Conservation (phyloP, 1,139 yeast species). For the Hemisphaericaspora xylanilytica region DNA sequence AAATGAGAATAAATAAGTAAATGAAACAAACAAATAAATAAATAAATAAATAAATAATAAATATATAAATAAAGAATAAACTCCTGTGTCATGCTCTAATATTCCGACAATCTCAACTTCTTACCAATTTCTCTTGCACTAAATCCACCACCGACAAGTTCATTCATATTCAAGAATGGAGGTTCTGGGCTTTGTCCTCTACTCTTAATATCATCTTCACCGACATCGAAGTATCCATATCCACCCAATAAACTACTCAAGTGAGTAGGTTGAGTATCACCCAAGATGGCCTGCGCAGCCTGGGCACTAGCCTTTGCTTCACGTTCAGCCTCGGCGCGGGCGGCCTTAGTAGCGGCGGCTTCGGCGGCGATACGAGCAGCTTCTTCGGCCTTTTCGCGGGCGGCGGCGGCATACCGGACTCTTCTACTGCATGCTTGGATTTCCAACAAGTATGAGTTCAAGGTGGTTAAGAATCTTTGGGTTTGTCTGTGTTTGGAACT, state of each 20-base stretch:
- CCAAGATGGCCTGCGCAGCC: conserved; percentile 4
- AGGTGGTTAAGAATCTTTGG: conserved; percentile 70
- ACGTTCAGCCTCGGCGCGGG: background rate
- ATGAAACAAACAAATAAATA: conserved; percentile 6
- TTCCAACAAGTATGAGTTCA: conserved; percentile 66
- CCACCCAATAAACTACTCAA: conserved; percentile 67
- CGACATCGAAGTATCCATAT: conserved; percentile 74
- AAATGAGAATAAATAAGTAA: no score
- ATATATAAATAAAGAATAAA: conserved; percentile 4
- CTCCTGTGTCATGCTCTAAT: conserved; percentile 38
- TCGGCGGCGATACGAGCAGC: conserved; percentile 6
- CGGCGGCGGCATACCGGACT: conserved; percentile 3
- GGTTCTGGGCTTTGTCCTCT: conserved; percentile 72
- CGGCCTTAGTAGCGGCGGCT: conserved; percentile 4
- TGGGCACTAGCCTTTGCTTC: conserved; percentile 3
- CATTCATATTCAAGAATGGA: conserved; percentile 45
- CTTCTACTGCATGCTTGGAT: conserved; percentile 51
- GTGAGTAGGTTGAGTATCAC: conserved; percentile 12
- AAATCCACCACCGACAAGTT: conserved; percentile 34
- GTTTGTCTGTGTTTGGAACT: conserved; percentile 93
- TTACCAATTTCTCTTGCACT: conserved; percentile 66
- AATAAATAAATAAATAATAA: conserved; percentile 10
- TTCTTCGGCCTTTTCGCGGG: conserved; percentile 1
- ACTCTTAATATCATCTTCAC: conserved; percentile 66
- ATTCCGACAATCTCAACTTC: conserved; percentile 71